Conservation (phyloP, 345 rosid genomes). For the Pistacia integerrima region DNA sequence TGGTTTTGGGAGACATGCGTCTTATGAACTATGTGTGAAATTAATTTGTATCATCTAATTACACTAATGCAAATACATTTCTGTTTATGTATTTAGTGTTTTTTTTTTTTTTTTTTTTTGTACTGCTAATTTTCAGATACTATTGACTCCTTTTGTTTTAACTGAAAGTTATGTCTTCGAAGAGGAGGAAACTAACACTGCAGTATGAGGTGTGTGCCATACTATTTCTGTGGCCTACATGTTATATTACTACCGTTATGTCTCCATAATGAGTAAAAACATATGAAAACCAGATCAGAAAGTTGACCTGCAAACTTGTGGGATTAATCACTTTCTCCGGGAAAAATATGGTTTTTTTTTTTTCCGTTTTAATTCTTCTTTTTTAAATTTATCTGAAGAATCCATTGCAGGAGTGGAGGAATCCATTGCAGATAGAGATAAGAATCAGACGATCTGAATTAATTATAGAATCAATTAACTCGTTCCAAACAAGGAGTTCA, state of each 20-base stretch:
- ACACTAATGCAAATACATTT: neutral
- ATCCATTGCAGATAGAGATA: neutral
- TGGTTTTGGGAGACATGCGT: neutral
- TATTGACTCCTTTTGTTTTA: neutral
- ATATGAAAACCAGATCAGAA: neutral
- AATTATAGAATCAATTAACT: neutral
- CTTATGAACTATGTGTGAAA: neutral
- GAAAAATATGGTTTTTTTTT: no score
- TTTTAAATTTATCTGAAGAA: neutral
- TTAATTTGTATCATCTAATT: neutral
- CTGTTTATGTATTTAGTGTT: neutral
- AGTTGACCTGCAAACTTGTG: neutral
- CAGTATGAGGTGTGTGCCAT: constrained; percentile 8
- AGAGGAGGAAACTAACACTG: constrained; percentile 15
- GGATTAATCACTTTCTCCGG: no score
- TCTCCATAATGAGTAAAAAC: neutral
- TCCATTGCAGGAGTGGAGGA: neutral
- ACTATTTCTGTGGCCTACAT: neutral
- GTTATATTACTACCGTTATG: neutral
- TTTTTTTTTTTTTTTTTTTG: neutral
- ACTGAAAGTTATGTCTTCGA: constrained; percentile 20
- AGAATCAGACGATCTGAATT: constrained; percentile 15
- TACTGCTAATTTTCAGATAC: neutral
- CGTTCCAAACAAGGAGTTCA: neutral
- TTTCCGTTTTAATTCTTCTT: no score